Conservation (phyloP, 116 monocot genomes). For the Papilionanthe hybrid region DNA sequence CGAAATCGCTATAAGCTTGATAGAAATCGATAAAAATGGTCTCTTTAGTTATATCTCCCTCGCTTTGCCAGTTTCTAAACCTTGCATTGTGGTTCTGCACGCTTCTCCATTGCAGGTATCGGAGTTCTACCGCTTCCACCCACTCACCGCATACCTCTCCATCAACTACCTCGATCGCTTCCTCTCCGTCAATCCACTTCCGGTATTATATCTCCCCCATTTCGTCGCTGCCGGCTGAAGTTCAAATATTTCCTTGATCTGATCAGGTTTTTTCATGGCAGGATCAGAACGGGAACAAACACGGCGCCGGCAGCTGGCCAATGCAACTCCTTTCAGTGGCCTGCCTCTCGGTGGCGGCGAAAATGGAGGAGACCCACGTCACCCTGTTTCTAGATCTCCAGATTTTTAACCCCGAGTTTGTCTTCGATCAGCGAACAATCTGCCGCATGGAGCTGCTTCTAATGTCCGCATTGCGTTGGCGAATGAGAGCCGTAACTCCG, state of each 20-base stretch:
- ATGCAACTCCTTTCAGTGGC: conserved; percentile 26
- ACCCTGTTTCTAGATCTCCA: conserved; percentile 27
- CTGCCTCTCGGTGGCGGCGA: conserved; percentile 32
- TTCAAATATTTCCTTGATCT: neutral
- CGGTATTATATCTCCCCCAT: conserved; percentile 20
- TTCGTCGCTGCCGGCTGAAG: neutral
- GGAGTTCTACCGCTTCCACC: conserved; percentile 50
- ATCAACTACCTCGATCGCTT: conserved; percentile 15
- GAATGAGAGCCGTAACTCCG: conserved; percentile 25
- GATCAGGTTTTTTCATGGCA: neutral
- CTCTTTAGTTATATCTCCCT: no score
- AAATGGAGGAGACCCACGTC: conserved; percentile 33
- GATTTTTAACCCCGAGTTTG: conserved; percentile 12
- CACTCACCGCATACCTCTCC: conserved; percentile 31
- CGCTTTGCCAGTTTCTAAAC: no score
- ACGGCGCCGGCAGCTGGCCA: conserved; percentile 13
- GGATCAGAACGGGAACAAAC: no score
- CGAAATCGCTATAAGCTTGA: neutral
- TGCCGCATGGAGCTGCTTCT: conserved; percentile 35
- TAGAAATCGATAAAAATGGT: neutral
- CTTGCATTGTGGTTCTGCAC: neutral
- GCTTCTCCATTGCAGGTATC: conserved; percentile 25
- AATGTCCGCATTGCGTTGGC: conserved; percentile 21
- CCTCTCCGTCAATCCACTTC: conserved; percentile 28
- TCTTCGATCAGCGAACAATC: conserved; percentile 21